Conservation (phyloP, 2,329 filamentous ascomycete species). For the Xylariaceae sp. region DNA sequence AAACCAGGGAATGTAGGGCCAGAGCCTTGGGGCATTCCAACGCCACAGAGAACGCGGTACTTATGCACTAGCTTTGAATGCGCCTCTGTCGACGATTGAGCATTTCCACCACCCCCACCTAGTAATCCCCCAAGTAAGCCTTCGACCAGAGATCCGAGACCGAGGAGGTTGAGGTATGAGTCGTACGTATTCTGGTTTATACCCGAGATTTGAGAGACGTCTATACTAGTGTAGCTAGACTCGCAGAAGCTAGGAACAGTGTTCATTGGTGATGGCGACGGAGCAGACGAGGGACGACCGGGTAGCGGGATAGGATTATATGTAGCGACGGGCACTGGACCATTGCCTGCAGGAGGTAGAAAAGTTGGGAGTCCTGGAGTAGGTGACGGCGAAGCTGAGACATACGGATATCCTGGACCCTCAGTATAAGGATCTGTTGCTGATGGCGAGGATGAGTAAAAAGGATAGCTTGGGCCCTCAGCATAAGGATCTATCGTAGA, state of each 20-base stretch:
- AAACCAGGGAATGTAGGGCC: slow-evolving; percentile 3
- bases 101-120: neutral
- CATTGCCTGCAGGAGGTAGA: too few species aligned
- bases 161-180: slow-evolving; percentile 22
- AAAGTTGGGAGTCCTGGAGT: too few species aligned
- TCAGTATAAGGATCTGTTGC: too few species aligned
- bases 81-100: neutral
- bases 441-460: too few species aligned
- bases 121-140: slow-evolving; percentile 5
- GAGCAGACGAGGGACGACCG: neutral
- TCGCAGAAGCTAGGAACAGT: slow-evolving; percentile 16
- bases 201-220: slow-evolving; percentile 19
- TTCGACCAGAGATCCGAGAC: slow-evolving; percentile 8
- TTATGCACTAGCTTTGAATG: slow-evolving; percentile 17
- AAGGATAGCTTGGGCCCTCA: too few species aligned
- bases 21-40: slow-evolving; percentile 7
- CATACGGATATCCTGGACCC: too few species aligned
- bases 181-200: slow-evolving; percentile 17
- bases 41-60: slow-evolving; percentile 23
- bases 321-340: too few species aligned
- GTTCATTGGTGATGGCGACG: slow-evolving; percentile 1
- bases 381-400: too few species aligned
- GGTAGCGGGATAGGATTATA: slow-evolving; percentile 1
- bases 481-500: too few species aligned
- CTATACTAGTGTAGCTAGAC: slow-evolving; percentile 17